Evolutionary conservation across 2,329 filamentous ascomycete genomes (phyloP), one percentile per base, ranked within the genome.

Genomic region (Aspergillus clavatus): DNA sequence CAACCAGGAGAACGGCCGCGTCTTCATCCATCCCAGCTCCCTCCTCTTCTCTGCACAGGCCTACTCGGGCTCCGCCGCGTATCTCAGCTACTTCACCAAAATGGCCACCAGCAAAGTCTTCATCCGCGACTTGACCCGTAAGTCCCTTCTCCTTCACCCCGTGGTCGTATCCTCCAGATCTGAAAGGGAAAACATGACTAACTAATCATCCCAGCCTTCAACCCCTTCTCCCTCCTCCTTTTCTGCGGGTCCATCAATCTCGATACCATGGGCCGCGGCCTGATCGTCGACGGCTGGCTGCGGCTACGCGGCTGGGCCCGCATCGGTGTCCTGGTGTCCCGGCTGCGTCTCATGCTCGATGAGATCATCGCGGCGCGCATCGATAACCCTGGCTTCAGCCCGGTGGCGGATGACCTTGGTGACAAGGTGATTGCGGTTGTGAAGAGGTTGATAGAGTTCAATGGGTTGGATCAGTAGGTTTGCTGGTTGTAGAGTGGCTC

Each of bases 101-200:
- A 93, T 97, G 71, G 83, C 86, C 3, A 97, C 90, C 1, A 86
- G 81, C 62, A 97, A 97, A 72, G 81, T 95, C 2, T 97, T 95
- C 62, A 82, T 97, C 19, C 77, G 91, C 18, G 91, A 97, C 60
- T 70, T 96, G 38, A 97, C 91, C 11, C 93, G 85, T 88, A 72
- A 70, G 83, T 37, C 19, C 16, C 31, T 24, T 36, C 11, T 28
- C 33, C 11, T 38, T n/a, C 31, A 46, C 31, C 3, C 11, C n/a
- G 24, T 7, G 26, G 19, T 18, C 12, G 14, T 79, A 12, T 35
- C 26, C 11, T 7, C 12, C n/a, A 24, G 21, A 35, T 50, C 4
- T 51, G 37, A 29, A 35, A 37, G 12, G 21, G 29, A 29, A 44
- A 26, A 12, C 33, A 45, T 41, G 23, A 27, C n/a, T 24, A 22